A percentile compares a stretch with the other conserved stretches of the same genome.
These are phyloP conservation scores for Penicillium carneum DNA, from an alignment of 2,329 filamentous ascomycete genomes.

Conservation along the genomic window DNA sequence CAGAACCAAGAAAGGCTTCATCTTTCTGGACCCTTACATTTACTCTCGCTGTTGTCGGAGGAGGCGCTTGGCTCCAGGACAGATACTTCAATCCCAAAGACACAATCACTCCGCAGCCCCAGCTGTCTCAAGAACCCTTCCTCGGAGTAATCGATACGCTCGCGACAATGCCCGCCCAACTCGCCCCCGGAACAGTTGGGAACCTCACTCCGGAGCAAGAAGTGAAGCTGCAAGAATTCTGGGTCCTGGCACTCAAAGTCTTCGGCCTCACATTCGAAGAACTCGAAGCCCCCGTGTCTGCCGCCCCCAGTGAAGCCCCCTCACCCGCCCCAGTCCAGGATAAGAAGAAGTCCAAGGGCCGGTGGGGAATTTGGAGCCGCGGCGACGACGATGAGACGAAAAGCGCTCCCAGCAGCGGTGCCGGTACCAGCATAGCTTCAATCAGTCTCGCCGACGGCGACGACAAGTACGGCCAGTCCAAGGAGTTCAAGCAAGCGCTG, in stretches of 20 bases:
- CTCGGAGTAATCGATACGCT: slow-evolving; percentile 49
- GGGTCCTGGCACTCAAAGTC: slow-evolving; percentile 76
- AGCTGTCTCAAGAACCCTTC: slow-evolving; percentile 34
- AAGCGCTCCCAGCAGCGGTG: slow-evolving; percentile 44
- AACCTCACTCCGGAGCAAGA: slow-evolving; percentile 91
- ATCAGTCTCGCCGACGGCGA: slow-evolving; percentile 63
- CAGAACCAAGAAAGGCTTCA: slow-evolving; percentile 45
- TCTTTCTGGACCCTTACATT: slow-evolving; percentile 50
- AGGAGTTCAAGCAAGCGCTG: slow-evolving; percentile 83
- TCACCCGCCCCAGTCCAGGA: slow-evolving; percentile 43
- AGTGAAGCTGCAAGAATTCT: slow-evolving; percentile 84
- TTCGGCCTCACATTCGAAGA: slow-evolving; percentile 65
- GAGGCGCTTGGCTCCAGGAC: slow-evolving; percentile 46
- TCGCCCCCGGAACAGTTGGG: slow-evolving; percentile 71
- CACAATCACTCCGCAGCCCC: slow-evolving; percentile 18
- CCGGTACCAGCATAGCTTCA: slow-evolving; percentile 49
- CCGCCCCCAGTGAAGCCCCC: slow-evolving; percentile 22
- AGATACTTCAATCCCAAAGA: slow-evolving; percentile 39
- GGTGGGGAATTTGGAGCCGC: slow-evolving; percentile 70
- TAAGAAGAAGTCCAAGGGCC: slow-evolving; percentile 75
- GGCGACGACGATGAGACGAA: slow-evolving; percentile 50
- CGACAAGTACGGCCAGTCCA: slow-evolving; percentile 91
- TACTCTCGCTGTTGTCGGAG: slow-evolving; percentile 43
- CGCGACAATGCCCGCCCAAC: slow-evolving; percentile 44
- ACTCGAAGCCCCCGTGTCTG: slow-evolving; percentile 35